Base-by-base conservation (phyloP, 1,139 yeast species). In the Kluyveromyces sp. region DNA sequence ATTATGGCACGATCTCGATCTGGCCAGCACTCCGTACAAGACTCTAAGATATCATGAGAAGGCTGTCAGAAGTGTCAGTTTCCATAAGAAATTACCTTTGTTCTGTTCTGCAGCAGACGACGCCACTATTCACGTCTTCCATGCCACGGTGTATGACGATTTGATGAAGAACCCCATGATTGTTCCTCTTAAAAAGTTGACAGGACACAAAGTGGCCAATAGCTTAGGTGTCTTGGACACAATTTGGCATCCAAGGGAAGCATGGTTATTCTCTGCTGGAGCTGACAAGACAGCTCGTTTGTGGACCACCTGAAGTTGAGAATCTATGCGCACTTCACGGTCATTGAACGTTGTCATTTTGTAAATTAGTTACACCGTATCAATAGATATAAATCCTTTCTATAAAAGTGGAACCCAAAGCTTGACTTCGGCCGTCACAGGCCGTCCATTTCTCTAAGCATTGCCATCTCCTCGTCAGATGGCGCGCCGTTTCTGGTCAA, bases 211-310 rank as follows among this genome's bases (percentile, higher is more conserved):
- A 63, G 75, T 87, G 42, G 70, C 78, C 30, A 77, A 78, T 58
- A 82, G 85, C 60, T 70, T 92, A 50, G 98, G 98, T 58, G 95
- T 92, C n/a, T 73, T 92, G 61, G 85, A 82, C 61, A 76, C 84
- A 45, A 77, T 77, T 43, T 92, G 99, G 99, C 98, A 94, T 73
- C 97, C 98, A 52, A 81, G 83, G 60, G 97, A 94, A 67, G 96
- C 98, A 1, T 92, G 99, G 99, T 72, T 92, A 58, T 88, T 92
- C 65, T 83, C 94, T 63, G 88, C 95, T n/a, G 98, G 97, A 56
- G 97, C 97, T 18, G 98, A 94, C 66, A 89, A 95, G 49, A 82
- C 92, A 43, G 97, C 96, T 16, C 80, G 96, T 61, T 72, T 92
- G 60, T 92, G 98, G 98, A 92, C 98, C 33, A 85, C 95, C n/a